Conservation (phyloP, 768 basidiomycete genomes). For the Galerina marginata region DNA sequence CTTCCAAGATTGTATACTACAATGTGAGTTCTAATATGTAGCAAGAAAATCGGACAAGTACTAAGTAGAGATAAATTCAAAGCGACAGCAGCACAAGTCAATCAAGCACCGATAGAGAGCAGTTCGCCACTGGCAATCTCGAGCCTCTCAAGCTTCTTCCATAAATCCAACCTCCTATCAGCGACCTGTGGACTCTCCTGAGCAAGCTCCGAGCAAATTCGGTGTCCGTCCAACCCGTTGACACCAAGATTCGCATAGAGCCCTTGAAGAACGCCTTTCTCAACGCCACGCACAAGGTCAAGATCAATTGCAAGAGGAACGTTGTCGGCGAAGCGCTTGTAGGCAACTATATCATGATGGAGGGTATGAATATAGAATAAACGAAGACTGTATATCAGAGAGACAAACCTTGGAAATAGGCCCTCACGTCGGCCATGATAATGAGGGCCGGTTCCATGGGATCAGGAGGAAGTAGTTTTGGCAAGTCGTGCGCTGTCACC, state of each 20-base stretch:
- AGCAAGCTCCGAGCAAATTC: constrained; percentile 55
- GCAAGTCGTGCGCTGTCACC: constrained; percentile 46
- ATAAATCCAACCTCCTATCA: constrained; percentile 50
- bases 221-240: constrained; percentile 48
- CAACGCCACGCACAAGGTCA: constrained; percentile 58
- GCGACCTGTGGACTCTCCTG: constrained; percentile 54
- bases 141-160: constrained; percentile 57
- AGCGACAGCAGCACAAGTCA: too few relatives aligned
- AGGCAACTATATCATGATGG: constrained; percentile 56
- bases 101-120: constrained; percentile 14
- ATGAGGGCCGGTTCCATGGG: constrained; percentile 57
- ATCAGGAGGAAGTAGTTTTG: constrained; percentile 57
- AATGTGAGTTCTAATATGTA: too few relatives aligned
- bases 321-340: constrained; percentile 63
- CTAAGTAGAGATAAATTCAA: too few relatives aligned
- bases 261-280: constrained; percentile 47
- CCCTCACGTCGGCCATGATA: constrained; percentile 76
- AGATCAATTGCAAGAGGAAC: constrained; percentile 61
- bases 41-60: too few relatives aligned
- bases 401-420: constrained; percentile 71
- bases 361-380: background rate
- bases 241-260: constrained; percentile 58
- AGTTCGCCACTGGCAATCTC: constrained; percentile 50
- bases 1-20: too few relatives aligned
- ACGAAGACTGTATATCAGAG: background rate